Conservation (phyloP, 2,329 filamentous ascomycete genomes). For the Plectosphaerella cucumerina region DNA sequence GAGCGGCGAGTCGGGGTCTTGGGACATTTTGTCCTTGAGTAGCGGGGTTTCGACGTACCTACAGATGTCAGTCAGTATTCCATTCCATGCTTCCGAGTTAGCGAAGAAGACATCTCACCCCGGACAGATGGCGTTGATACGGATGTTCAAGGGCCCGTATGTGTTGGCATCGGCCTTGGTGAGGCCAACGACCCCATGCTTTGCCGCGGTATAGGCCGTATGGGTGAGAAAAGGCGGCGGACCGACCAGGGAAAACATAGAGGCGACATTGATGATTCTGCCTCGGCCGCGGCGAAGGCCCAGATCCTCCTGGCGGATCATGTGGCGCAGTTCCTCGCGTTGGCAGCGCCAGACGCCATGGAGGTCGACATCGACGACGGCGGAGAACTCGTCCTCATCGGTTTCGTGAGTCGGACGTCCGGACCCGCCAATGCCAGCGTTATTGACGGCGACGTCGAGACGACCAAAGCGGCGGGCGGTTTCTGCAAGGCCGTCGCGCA, state of each 20-base stretch:
- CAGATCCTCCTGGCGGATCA: slow-evolving; percentile 45
- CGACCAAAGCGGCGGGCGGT: slow-evolving; percentile 43
- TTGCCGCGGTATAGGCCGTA: slow-evolving; percentile 45
- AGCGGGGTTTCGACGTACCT: slow-evolving; percentile 41
- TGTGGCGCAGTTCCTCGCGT: slow-evolving; percentile 44
- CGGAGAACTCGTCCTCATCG: slow-evolving; percentile 41
- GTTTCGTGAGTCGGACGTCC: slow-evolving; percentile 39
- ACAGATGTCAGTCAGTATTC: slow-evolving; percentile 2
- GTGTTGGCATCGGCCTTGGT: slow-evolving; percentile 49
- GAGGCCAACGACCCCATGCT: slow-evolving; percentile 50
- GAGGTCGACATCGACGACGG: slow-evolving; percentile 48
- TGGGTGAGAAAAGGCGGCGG: slow-evolving; percentile 27
- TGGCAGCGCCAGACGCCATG: slow-evolving; percentile 56
- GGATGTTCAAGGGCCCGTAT: slow-evolving; percentile 46
- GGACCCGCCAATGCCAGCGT: slow-evolving; percentile 45
- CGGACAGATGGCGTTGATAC: slow-evolving; percentile 59
- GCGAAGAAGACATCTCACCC: slow-evolving; percentile 23
- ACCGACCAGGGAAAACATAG: slow-evolving; percentile 45
- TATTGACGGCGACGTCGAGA: slow-evolving; percentile 52
- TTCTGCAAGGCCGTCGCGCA: slow-evolving; percentile 36
- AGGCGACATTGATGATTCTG: slow-evolving; percentile 50
- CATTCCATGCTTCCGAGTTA: neutral
- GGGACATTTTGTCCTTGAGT: slow-evolving; percentile 18
- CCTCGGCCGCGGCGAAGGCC: slow-evolving; percentile 38
- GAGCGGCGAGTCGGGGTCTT: slow-evolving; percentile 22